Percentiles rank a stretch among this genome's conserved stretches.
phyloP scores from a whole-genome alignment of 2,329 filamentous ascomycete genomes.

The Penicillium sp. region DNA sequence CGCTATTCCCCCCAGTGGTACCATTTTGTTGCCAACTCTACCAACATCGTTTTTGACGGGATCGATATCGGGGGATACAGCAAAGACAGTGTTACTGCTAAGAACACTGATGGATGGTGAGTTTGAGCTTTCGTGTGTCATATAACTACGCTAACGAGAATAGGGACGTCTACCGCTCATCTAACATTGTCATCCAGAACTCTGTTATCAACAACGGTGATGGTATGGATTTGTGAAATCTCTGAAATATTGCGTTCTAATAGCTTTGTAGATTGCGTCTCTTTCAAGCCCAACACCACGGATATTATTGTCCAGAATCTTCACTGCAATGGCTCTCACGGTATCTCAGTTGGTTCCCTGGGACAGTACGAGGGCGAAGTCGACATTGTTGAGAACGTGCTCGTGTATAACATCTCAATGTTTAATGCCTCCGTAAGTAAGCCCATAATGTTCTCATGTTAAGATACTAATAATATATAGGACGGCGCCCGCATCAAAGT shows the following conservation, averaged over 20 bases:
- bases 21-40: conserved; percentile 66
- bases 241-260: conserved; percentile 6
- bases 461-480: conserved; percentile 25
- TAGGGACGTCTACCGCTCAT: conserved; percentile 54
- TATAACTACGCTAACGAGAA: neutral
- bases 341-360: conserved; percentile 70
- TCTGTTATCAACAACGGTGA: conserved; percentile 66
- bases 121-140: neutral
- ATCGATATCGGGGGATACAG: conserved; percentile 61
- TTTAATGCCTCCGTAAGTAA: conserved; percentile 50
- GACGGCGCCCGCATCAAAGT: conserved; percentile 74
- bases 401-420: conserved; percentile 63
- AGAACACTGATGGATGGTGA: conserved; percentile 64
- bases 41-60: conserved; percentile 63
- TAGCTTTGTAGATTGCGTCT: conserved; percentile 59
- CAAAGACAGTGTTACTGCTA: conserved; percentile 55
- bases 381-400: conserved; percentile 70
- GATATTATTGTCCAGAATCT: conserved; percentile 68
- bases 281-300: conserved; percentile 73
- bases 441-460: conserved; percentile 14
- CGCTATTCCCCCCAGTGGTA: conserved; percentile 64
- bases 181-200: conserved; percentile 66
- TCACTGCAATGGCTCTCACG: conserved; percentile 68
- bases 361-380: conserved; percentile 66
- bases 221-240: conserved; percentile 34